Percentiles rank a stretch among this genome's conserved stretches.
These are phyloP conservation scores for Arthroderma sp. DNA, from an alignment of 2,329 filamentous ascomycete genomes.

Conservation along the genomic window DNA sequence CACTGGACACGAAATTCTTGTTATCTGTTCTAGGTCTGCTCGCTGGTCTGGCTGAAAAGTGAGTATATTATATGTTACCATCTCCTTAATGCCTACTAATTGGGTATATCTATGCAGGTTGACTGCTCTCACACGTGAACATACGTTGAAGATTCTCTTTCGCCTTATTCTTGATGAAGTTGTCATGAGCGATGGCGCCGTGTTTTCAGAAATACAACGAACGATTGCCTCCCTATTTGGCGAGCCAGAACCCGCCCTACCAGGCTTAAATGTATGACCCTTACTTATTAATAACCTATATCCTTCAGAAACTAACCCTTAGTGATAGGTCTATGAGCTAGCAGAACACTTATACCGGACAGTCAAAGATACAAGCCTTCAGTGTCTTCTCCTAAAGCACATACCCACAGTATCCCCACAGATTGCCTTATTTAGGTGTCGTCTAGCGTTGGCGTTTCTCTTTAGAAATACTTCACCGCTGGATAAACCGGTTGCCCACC, in stretches of 20 bases:
- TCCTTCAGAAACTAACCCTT: constrained; percentile 11
- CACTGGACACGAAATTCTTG: constrained; percentile 17
- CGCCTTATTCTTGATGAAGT: constrained; percentile 29
- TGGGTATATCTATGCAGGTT: constrained; percentile 20
- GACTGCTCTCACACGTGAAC: constrained; percentile 22
- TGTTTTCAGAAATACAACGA: constrained; percentile 25
- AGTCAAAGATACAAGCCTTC: constrained; percentile 29
- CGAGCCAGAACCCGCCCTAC: background rate
- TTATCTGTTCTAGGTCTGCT: constrained; percentile 28
- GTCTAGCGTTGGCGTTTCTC: constrained; percentile 30
- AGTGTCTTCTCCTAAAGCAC: constrained; percentile 31
- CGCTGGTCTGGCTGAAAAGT: constrained; percentile 24
- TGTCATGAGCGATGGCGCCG: constrained; percentile 20
- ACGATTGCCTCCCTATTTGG: constrained; percentile 23
- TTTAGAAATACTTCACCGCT: constrained; percentile 21
- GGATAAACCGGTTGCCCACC: constrained; percentile 17
- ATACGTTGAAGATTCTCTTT: constrained; percentile 24
- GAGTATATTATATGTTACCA: background rate
- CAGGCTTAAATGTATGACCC: constrained; percentile 13
- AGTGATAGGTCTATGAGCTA: constrained; percentile 23
- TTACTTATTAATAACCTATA: background rate
- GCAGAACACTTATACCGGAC: constrained; percentile 22
- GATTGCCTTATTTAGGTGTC: constrained; percentile 30
- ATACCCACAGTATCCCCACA: constrained; percentile 28
- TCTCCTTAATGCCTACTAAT: background rate